phyloP scores from a whole-genome alignment of 129 eudicot species.

The Dittrichia graveolens region DNA sequence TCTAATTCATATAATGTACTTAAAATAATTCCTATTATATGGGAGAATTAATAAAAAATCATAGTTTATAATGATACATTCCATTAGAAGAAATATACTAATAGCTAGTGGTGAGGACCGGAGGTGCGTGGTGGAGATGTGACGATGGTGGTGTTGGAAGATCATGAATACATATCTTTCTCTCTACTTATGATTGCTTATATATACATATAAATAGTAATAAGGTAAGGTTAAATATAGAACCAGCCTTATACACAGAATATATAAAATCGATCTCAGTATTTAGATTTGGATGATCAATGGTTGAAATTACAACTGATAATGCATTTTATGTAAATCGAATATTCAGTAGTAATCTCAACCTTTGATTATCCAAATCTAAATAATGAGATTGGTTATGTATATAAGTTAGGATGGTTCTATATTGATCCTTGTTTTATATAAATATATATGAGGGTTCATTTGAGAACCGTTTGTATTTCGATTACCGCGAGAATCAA shows the following conservation, averaged over 20 bases:
- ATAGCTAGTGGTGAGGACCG: background rate
- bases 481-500: too few species aligned
- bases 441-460: too few species aligned
- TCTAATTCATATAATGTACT: background rate
- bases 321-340: too few species aligned
- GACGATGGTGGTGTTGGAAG: background rate
- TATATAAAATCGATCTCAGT: too few species aligned
- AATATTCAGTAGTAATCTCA: too few species aligned
- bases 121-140: slow-evolving; percentile 10
- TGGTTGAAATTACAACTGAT: background rate
- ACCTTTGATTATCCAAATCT: too few species aligned
- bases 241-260: background rate
- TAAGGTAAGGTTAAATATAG: too few species aligned
- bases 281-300: too few species aligned
- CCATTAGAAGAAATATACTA: slow-evolving; percentile 12
- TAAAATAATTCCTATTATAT: slow-evolving; percentile 7
- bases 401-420: too few species aligned
- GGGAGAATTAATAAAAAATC: slow-evolving; percentile 10
- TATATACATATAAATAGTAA: background rate
- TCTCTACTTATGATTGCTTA: slow-evolving; percentile 15
- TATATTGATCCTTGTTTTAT: too few species aligned
- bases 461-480: too few species aligned
- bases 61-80: slow-evolving; percentile 16
- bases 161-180: slow-evolving; percentile 11
- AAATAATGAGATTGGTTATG: too few species aligned